These are phyloP conservation scores for Sherardia arvensis DNA, from an alignment of 257 asterid species.

Conservation along the genomic window DNA sequence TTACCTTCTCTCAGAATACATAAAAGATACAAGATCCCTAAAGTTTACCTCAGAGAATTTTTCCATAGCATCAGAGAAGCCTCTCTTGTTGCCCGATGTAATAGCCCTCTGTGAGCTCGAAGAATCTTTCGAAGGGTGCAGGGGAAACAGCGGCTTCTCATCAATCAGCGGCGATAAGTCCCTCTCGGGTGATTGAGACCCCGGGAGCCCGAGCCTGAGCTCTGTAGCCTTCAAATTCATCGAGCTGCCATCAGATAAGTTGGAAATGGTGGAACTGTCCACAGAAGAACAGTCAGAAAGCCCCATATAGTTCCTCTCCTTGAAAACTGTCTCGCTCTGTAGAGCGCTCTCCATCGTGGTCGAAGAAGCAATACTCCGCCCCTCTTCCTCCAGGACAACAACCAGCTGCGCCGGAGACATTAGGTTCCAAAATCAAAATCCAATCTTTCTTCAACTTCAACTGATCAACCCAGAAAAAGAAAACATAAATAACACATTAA, in stretches of 20 bases:
- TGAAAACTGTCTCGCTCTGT: slow-evolving; percentile 33
- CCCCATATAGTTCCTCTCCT: slow-evolving; percentile 67
- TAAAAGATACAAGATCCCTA: neutral
- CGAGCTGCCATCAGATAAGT: slow-evolving; percentile 27
- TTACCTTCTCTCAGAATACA: neutral
- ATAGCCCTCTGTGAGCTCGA: slow-evolving; percentile 21
- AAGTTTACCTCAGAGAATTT: slow-evolving; percentile 35
- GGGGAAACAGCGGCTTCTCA: slow-evolving; percentile 59
- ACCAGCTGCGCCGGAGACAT: slow-evolving; percentile 54
- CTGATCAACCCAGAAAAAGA: slow-evolving; percentile 14
- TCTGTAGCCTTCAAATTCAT: slow-evolving; percentile 62
- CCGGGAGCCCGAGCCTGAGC: slow-evolving; percentile 64
- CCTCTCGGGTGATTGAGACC: slow-evolving; percentile 49
- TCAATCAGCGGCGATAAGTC: slow-evolving; percentile 22
- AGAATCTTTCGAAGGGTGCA: slow-evolving; percentile 38
- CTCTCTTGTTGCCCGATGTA: slow-evolving; percentile 63
- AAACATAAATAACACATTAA: slow-evolving; percentile 3
- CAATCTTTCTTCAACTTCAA: neutral
- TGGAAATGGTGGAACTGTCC: slow-evolving; percentile 50
- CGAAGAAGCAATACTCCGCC: slow-evolving; percentile 46
- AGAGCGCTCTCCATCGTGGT: slow-evolving; percentile 33
- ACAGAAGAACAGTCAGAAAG: slow-evolving; percentile 60
- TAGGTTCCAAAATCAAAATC: slow-evolving; percentile 20
- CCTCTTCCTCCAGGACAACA: slow-evolving; percentile 38
- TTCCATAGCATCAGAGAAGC: slow-evolving; percentile 63